phyloP scores from a whole-genome alignment of 2,329 filamentous ascomycete genomes.

The Aspergillus ruber region DNA sequence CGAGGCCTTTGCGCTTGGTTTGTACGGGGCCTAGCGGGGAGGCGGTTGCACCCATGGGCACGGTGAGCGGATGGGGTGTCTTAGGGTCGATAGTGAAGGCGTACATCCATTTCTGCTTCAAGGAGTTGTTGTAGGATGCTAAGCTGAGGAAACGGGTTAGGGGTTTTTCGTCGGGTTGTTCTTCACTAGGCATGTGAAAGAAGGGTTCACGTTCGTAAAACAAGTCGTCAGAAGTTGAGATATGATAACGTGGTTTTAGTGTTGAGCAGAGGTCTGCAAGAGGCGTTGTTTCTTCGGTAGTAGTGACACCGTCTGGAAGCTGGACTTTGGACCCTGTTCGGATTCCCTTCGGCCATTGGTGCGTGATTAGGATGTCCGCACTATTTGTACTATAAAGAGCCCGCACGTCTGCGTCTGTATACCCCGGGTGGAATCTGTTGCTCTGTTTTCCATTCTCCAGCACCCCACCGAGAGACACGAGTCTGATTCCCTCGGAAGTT shows the following conservation, averaged over 20 bases:
- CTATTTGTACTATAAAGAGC: constrained; percentile 67
- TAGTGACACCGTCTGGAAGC: constrained; percentile 49
- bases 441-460: constrained; percentile 47
- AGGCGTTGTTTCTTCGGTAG: constrained; percentile 54
- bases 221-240: constrained; percentile 62
- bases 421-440: constrained; percentile 66
- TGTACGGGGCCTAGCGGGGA: constrained; percentile 55
- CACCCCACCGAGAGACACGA: constrained; percentile 76
- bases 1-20: constrained; percentile 53
- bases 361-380: constrained; percentile 81
- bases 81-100: constrained; percentile 62
- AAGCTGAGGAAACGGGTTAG: constrained; percentile 89
- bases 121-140: constrained; percentile 66
- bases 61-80: constrained; percentile 51
- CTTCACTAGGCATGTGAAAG: constrained; percentile 56
- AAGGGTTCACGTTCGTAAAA: constrained; percentile 94
- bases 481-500: constrained; percentile 79
- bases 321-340: constrained; percentile 60
- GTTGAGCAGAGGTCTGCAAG: constrained; percentile 71
- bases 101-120: constrained; percentile 61
- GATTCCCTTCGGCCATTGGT: constrained; percentile 74
- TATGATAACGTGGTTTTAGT: constrained; percentile 87
- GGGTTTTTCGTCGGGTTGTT: constrained; percentile 49
- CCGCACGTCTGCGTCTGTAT: constrained; percentile 70
- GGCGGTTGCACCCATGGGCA: constrained; percentile 66